A percentile compares a stretch with the other conserved stretches of the same genome.
phyloP scores from a whole-genome alignment of 805 yeast genomes.

The Vanderwaltozyma polyspora region DNA sequence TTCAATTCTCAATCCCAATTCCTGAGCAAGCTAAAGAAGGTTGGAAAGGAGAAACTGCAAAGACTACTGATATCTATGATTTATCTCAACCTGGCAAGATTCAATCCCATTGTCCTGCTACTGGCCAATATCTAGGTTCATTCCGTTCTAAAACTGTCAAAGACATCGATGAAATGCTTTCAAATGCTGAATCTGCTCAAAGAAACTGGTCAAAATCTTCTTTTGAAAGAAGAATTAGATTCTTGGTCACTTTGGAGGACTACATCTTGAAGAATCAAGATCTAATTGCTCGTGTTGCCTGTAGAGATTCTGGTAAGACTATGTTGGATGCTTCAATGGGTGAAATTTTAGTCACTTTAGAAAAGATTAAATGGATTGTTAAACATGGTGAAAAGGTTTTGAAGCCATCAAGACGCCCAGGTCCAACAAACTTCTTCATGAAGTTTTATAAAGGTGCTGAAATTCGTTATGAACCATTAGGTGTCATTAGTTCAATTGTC shows the following conservation, averaged over 20 bases:
- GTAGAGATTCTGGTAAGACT: constrained; percentile 94
- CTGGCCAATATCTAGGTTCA: constrained; percentile 78
- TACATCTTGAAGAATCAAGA: constrained; percentile 76
- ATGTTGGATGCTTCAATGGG: constrained; percentile 95
- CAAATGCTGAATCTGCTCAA: constrained; percentile 27
- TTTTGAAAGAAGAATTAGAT: constrained; percentile 55
- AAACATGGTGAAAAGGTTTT: constrained; percentile 69
- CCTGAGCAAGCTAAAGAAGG: constrained; percentile 17
- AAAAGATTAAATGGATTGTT: constrained; percentile 82
- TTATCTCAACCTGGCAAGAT: constrained; percentile 56
- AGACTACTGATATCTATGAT: constrained; percentile 38
- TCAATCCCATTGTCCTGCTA: constrained; percentile 90
- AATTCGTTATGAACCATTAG: constrained; percentile 84
- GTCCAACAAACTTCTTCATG: constrained; percentile 78
- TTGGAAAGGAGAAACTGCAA: constrained; percentile 77
- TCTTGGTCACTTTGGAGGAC: constrained; percentile 58
- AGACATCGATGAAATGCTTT: constrained; percentile 61
- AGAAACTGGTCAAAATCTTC: constrained; percentile 32
- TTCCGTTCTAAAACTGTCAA: constrained; percentile 50
- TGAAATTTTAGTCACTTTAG: constrained; percentile 88
- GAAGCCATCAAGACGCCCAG: constrained; percentile 65
- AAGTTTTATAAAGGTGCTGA: constrained; percentile 79
- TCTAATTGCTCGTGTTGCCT: constrained; percentile 80
- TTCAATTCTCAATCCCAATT: constrained; percentile 11
- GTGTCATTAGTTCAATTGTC: constrained; percentile 77